phyloP scores from a whole-genome alignment of 345 rosid genomes.

The Bruguiera parviflora region DNA sequence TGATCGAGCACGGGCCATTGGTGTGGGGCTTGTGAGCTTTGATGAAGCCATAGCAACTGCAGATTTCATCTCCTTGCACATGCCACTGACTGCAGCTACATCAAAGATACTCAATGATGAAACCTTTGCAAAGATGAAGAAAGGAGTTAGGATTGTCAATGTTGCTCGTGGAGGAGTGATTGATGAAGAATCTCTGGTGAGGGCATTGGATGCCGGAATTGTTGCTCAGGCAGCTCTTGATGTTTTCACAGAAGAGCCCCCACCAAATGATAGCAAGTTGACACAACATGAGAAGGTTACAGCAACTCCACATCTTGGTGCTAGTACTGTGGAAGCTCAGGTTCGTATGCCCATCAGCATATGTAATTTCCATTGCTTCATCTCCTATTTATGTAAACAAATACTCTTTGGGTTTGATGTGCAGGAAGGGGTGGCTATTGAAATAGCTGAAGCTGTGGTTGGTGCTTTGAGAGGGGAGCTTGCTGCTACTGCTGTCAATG shows the following conservation, averaged over 20 bases:
- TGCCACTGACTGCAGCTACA: conserved; percentile 33
- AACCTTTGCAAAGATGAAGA: conserved; percentile 30
- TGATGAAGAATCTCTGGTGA: conserved; percentile 29
- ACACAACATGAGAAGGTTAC: conserved; percentile 28
- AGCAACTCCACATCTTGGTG: conserved; percentile 34
- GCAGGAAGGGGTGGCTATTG: conserved; percentile 34
- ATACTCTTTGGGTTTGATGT: not conserved
- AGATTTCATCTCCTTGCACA: conserved; percentile 34
- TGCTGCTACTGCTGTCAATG: conserved; percentile 32
- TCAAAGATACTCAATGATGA: conserved; percentile 25
- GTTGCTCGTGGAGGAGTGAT: conserved; percentile 35
- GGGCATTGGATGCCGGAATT: conserved; percentile 30
- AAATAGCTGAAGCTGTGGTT: conserved; percentile 33
- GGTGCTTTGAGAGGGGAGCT: conserved; percentile 32
- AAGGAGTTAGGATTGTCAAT: conserved; percentile 30
- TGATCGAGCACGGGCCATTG: conserved; percentile 22
- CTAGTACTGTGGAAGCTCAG: conserved; percentile 31
- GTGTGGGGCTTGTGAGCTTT: conserved; percentile 22
- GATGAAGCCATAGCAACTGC: conserved; percentile 20
- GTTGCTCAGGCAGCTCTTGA: conserved; percentile 36
- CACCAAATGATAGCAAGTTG: conserved; percentile 22
- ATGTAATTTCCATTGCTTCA: not conserved
- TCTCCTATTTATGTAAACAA: not conserved
- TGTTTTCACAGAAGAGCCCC: conserved; percentile 30
- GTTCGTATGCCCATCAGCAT: not conserved